These are phyloP conservation scores for Cucurbita ficifolia DNA, from an alignment of 306 rosid genomes.

Conservation along the genomic window DNA sequence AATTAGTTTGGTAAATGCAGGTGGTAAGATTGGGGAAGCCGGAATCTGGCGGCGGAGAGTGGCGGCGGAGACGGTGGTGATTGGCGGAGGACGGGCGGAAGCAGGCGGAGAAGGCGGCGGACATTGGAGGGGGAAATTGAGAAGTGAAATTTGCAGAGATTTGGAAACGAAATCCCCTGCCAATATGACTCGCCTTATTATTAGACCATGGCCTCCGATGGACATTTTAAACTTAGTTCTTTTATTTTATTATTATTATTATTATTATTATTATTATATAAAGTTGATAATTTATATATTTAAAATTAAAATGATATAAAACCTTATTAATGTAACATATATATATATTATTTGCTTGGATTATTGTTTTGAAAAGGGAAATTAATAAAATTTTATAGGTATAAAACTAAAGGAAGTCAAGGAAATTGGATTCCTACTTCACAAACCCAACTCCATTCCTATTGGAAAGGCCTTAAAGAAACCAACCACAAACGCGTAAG, in stretches of 20 bases:
- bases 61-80: constrained; percentile 8
- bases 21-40: constrained; percentile 55
- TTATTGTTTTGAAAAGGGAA: no score
- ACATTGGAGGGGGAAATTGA: constrained; percentile 21
- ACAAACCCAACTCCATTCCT: no score
- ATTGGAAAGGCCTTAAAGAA: no score
- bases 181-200: neutral
- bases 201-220: neutral
- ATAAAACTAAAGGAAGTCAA: no score
- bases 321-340: no score
- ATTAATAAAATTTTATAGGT: no score
- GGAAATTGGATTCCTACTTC: no score
- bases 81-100: constrained; percentile 44
- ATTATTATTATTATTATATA: no score
- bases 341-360: no score
- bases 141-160: neutral
- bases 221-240: neutral
- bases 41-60: constrained; percentile 13
- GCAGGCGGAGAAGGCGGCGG: constrained; percentile 35
- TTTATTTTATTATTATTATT: neutral
- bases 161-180: neutral
- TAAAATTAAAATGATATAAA: no score
- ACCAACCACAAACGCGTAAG: no score
- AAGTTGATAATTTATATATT: no score
- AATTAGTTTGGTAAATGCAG: constrained; percentile 58